Evolutionary conservation across 192 early-diverging fungal species (phyloP).

Genomic region (Globomyces pollinis-pini): DNA sequence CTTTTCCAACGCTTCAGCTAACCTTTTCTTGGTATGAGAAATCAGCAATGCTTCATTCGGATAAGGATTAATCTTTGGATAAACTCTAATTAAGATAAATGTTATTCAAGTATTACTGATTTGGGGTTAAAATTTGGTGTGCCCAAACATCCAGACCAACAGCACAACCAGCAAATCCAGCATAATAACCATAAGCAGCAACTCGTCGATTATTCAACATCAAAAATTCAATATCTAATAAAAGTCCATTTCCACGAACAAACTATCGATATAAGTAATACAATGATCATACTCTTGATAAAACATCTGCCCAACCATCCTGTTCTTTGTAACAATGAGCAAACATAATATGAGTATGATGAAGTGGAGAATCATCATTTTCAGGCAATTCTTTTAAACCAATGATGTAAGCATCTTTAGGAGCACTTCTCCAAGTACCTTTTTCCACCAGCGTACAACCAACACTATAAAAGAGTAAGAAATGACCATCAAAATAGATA

Average conservation of each 20-base stretch:
- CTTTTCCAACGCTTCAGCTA: slow-evolving; percentile 23
- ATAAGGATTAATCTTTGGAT: slow-evolving; percentile 74
- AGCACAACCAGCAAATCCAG: slow-evolving; percentile 91
- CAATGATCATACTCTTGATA: no score
- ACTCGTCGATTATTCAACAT: slow-evolving; percentile 66
- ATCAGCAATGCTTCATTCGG: slow-evolving; percentile 77
- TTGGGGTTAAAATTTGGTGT: slow-evolving; percentile 20
- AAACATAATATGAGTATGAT: slow-evolving; percentile 95
- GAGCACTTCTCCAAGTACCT: slow-evolving; percentile 82
- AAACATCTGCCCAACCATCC: slow-evolving; percentile 85
- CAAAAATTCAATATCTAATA: slow-evolving; percentile 95
- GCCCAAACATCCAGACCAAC: slow-evolving; percentile 89
- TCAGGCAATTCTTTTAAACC: slow-evolving; percentile 97
- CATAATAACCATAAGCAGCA: slow-evolving; percentile 95
- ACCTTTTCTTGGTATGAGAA: slow-evolving; percentile 52
- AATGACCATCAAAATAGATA: slow-evolving; percentile 32
- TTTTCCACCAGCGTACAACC: slow-evolving; percentile 74
- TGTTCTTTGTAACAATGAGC: slow-evolving; percentile 98
- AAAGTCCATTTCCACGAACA: slow-evolving; percentile 70
- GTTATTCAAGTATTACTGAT: no score
- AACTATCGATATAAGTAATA: no score
- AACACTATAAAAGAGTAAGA: slow-evolving; percentile 33
- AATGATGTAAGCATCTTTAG: slow-evolving; percentile 84
- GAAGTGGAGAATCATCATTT: slow-evolving; percentile 78
- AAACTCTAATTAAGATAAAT: slow-evolving; percentile 29